phyloP scores from a whole-genome alignment of 305 asterid genomes.

The Petunia hybrid region DNA sequence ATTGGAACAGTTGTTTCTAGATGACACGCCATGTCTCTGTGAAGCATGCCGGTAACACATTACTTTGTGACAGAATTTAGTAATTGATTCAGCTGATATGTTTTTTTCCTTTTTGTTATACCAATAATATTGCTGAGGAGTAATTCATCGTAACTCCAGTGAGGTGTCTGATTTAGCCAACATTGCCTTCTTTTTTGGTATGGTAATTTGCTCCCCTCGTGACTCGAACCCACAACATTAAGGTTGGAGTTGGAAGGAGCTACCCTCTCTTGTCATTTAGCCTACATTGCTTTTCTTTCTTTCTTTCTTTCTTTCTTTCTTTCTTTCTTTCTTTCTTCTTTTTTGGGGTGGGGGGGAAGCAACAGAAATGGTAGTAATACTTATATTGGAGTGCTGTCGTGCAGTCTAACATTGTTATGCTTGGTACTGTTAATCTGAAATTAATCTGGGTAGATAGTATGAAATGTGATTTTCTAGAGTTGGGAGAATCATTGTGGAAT shows the following conservation, averaged over 20 bases:
- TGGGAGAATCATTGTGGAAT: neutral
- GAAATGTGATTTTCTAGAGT: too few species aligned
- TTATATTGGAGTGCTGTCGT: neutral
- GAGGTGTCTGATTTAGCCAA: too few species aligned
- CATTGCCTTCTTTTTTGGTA: too few species aligned
- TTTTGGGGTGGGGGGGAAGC: neutral
- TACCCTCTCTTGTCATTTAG: too few species aligned
- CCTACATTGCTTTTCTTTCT: neutral
- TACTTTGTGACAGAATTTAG: slow-evolving; percentile 21
- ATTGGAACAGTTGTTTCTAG: slow-evolving; percentile 75
- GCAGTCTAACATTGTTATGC: slow-evolving; percentile 10
- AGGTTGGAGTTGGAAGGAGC: too few species aligned
- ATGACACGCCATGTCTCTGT: slow-evolving; percentile 86
- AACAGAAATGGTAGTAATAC: neutral
- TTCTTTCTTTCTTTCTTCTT: slow-evolving; percentile 9
- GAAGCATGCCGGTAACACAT: slow-evolving; percentile 75
- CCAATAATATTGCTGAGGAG: neutral
- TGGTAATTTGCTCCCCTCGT: too few species aligned
- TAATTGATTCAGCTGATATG: neutral
- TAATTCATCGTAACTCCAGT: too few species aligned
- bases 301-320: neutral
- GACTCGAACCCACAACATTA: too few species aligned
- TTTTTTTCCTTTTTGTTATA: neutral
- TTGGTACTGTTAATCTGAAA: slow-evolving; percentile 21
- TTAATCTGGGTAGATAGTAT: too few species aligned